Conservation (phyloP, 768 basidiomycete species). For the Pleurotus salmoneostramineus region DNA sequence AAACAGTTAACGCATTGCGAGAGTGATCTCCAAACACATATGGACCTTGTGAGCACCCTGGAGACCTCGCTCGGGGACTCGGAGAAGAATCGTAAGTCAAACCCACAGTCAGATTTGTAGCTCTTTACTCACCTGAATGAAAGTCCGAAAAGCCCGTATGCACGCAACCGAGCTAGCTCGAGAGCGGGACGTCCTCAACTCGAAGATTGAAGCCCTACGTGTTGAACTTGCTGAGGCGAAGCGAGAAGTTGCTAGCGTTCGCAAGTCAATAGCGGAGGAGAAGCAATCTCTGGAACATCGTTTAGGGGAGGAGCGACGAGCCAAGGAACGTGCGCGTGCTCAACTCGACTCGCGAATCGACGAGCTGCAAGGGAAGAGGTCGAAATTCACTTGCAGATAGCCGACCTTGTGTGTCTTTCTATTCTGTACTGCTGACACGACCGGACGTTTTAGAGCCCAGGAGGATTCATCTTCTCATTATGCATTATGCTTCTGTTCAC, state of each 20-base stretch:
- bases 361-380: conserved; percentile 80
- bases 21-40: conserved; percentile 84
- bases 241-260: conserved; percentile 72
- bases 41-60: conserved; percentile 82
- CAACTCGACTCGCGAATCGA: conserved; percentile 89
- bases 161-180: conserved; percentile 87
- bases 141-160: conserved; percentile 92
- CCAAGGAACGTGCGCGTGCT: conserved; percentile 84
- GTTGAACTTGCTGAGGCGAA: conserved; percentile 75
- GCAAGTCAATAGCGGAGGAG: conserved; percentile 81
- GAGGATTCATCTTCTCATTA: conserved; percentile 27
- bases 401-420: conserved; percentile 12
- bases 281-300: conserved; percentile 82
- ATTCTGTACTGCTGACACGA: conserved; percentile 13
- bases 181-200: conserved; percentile 74
- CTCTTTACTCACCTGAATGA: conserved; percentile 5
- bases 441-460: conserved; percentile 17
- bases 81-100: conserved; percentile 82
- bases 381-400: conserved; percentile 89
- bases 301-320: conserved; percentile 81
- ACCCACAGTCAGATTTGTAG: conserved; percentile 3
- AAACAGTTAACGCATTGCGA: conserved; percentile 94
- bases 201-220: conserved; percentile 63
- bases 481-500: conserved; percentile 18
- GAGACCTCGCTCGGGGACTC: conserved; percentile 87